Base-by-base conservation (phyloP, 495 filamentous ascomycete species). In the Oleoguttula mirabilis region DNA sequence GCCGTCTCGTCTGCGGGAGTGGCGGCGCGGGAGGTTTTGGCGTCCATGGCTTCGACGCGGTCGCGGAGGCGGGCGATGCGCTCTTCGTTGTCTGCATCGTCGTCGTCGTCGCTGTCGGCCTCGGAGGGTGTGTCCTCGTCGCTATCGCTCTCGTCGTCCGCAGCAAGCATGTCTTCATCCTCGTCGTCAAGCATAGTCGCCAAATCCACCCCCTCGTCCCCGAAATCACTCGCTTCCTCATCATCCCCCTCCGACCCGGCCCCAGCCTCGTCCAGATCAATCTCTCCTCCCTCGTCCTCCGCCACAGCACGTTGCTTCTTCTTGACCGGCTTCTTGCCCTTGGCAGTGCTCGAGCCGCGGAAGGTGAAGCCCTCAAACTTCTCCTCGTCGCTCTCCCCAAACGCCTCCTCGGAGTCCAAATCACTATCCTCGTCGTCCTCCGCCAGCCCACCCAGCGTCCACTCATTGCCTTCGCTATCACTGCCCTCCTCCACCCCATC, bases 341-440 rank as follows among this genome's bases (percentile, higher is more conserved):
- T 54, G 34, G 39, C 68, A 62, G 19, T 50, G 3, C 14, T 23
- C 11, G 45, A 48, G 2, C 58, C 61, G 21, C 61, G 44, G 49
- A 60, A 61, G 17, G 54, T 49, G 36, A 54, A 62, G 2, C 57
- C 61, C 40, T 61, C 60, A 45, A 63, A 65, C 36, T 41, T 50
- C 58, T 62, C 52, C 70, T 73, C 48, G 64, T 78, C 33, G 62
- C 70, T 41, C 62, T 75, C 79, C 7, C 87, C 88, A 68, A 95
- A 81, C 23, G 88, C 88, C 56, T 94, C 88, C 45, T 95, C 88
- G 48, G 80, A 86, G 57, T 96, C 86, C 36, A 96, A 43, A 69
- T 82, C 60, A n/a, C 51, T 56, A 37, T 64, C 62, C 17, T 55
- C 55, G 34, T 64, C 62, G 11, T 52, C 54, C 36, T 71, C 76